phyloP scores from a whole-genome alignment of 176 grass and related monocot species.

The Zoysia pacifica region DNA sequence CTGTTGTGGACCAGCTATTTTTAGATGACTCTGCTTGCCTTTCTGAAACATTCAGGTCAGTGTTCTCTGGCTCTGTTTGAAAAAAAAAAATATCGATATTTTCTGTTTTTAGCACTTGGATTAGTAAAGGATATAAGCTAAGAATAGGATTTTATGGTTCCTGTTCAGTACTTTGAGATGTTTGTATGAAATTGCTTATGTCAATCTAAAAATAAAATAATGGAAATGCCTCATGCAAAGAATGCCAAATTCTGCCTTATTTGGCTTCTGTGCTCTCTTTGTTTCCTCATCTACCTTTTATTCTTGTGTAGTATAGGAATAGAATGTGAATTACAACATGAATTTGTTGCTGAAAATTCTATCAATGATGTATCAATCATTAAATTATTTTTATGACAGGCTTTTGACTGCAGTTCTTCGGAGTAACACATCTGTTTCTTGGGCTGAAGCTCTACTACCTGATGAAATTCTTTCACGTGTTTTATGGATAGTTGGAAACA shows the following conservation, averaged over 20 bases:
- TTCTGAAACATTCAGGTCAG: conserved; percentile 86
- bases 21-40: conserved; percentile 73
- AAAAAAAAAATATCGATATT: background rate
- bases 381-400: conserved; percentile 46
- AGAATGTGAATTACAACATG: conserved; percentile 22
- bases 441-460: conserved; percentile 66
- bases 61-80: background rate
- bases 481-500: conserved; percentile 86
- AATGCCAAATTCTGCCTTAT: background rate
- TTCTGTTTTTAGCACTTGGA: background rate
- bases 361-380: background rate
- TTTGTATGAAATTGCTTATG: background rate
- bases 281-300: background rate
- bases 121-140: background rate
- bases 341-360: conserved; percentile 26
- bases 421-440: conserved; percentile 52
- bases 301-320: conserved; percentile 6
- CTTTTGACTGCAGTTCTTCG: conserved; percentile 65
- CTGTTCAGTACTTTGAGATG: background rate
- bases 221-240: background rate
- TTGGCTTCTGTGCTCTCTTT: background rate
- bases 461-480: conserved; percentile 77
- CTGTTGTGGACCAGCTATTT: conserved; percentile 73
- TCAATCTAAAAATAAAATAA: background rate
- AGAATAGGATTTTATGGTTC: background rate